Base-by-base conservation (phyloP, 495 filamentous ascomycete species). In the Aspergillus heteromorphus region DNA sequence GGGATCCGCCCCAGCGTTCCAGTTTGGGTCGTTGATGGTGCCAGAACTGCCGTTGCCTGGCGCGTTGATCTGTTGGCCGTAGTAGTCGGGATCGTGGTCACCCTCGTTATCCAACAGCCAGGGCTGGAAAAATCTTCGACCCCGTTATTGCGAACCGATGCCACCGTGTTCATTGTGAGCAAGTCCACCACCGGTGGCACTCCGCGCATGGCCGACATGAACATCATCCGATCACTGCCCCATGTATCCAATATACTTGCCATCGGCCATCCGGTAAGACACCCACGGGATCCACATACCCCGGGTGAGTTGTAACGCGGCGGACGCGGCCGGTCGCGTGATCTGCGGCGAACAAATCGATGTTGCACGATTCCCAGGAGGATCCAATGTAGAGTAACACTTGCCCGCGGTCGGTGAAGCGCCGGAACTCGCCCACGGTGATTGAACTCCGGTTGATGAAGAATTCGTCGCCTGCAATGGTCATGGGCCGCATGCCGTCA, bases 1-100 rank as follows among this genome's bases (percentile, higher is more conserved):
- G 3, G 64, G 64, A 50, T 66, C 64, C 8, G 64, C 64, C 2
- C 45, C 50, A 6, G 58, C 61, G 45, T 67, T 64, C 64, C 64
- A 67, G 40, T 60, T 59, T 0, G 58, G 55, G 48, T 67, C 64
- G 13, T 61, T 63, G 17, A 57, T 49, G 18, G 55, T 60, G 0
- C 63, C 63, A 4, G 53, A 21, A 10, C 42, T 55, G 0, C 60
- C 57, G 20, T 63, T 53, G 1, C 60, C 60, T 2, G 25, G 58
- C 4, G 36, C 43, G 31, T 66, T 66, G 21, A 66, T 43, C 29
- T 58, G 60, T 21, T 66, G 64, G 4, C 64, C 64, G 38, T 51
- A 61, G 47, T 66, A 66, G 23, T 40, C 20, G 1, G 13, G 31
- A 14, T 31, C 58, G 4, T 56, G 55, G 23, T 63, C 60, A 11